These are phyloP conservation scores for Karstenula rhodostoma DNA, from an alignment of 2,329 filamentous ascomycete species.

Conservation along the genomic window DNA sequence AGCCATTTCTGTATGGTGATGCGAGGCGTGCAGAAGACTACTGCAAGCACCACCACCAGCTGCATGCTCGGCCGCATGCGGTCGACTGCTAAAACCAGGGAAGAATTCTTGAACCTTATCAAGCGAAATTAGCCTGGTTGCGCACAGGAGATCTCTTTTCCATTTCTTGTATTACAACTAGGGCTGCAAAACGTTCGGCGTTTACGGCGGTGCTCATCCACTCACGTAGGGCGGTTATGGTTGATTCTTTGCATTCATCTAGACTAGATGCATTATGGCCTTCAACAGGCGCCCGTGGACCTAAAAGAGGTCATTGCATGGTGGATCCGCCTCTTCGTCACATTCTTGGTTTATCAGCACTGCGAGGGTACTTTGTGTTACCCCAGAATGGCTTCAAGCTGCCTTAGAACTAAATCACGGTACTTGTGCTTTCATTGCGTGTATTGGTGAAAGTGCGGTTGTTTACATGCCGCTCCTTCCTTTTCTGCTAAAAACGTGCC, in stretches of 20 bases:
- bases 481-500: background rate
- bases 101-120: constrained; percentile 87
- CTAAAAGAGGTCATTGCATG: constrained; percentile 5
- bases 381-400: background rate
- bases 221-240: constrained; percentile 31
- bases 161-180: constrained; percentile 11
- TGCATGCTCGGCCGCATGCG: constrained; percentile 98
- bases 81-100: constrained; percentile 88
- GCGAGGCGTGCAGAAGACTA: constrained; percentile 95
- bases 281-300: constrained; percentile 40
- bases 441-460: background rate
- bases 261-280: constrained; percentile 35
- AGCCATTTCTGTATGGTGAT: constrained; percentile 98
- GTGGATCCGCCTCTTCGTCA: background rate
- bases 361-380: background rate
- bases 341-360: background rate
- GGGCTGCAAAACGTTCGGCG: constrained; percentile 18
- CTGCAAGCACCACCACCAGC: constrained; percentile 87
- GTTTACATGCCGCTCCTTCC: background rate
- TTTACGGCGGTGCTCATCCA: constrained; percentile 42
- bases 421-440: background rate
- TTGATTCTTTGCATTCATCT: constrained; percentile 21
- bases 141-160: constrained; percentile 4
- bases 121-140: constrained; percentile 36
- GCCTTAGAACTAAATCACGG: background rate